phyloP scores from a whole-genome alignment of 768 basidiomycete genomes.

The Candolleomyces aberdarensis region DNA sequence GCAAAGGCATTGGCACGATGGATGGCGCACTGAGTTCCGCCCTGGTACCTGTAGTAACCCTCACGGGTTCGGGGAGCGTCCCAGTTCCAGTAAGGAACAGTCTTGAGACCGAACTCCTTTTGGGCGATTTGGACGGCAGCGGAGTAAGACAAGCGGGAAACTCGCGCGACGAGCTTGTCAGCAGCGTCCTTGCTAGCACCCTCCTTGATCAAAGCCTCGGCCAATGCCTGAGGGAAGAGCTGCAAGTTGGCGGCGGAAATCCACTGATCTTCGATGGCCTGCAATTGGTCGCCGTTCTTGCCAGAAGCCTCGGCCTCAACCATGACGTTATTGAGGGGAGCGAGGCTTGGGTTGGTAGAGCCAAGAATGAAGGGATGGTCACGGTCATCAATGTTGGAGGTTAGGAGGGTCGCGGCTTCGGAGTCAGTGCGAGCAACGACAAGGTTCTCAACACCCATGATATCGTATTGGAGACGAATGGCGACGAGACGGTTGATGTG shows the following conservation, averaged over 20 bases:
- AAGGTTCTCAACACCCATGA: slow-evolving; percentile 97
- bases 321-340: slow-evolving; percentile 78
- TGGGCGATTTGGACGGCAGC: slow-evolving; percentile 74
- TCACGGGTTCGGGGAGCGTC: slow-evolving; percentile 91
- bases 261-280: slow-evolving; percentile 90
- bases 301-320: slow-evolving; percentile 79
- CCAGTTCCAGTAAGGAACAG: slow-evolving; percentile 90
- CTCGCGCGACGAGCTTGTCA: slow-evolving; percentile 58
- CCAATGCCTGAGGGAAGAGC: slow-evolving; percentile 73
- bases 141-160: slow-evolving; percentile 66
- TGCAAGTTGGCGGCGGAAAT: slow-evolving; percentile 70
- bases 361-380: slow-evolving; percentile 98
- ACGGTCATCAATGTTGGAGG: slow-evolving; percentile 94
- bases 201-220: slow-evolving; percentile 61
- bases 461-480: slow-evolving; percentile 95
- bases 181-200: slow-evolving; percentile 47
- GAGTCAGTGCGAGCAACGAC: slow-evolving; percentile 94
- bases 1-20: slow-evolving; percentile 91
- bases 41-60: slow-evolving; percentile 96
- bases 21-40: slow-evolving; percentile 92
- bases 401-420: slow-evolving; percentile 95
- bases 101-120: slow-evolving; percentile 70
- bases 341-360: slow-evolving; percentile 69
- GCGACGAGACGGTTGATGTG: slow-evolving; percentile 98
- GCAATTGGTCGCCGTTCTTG: slow-evolving; percentile 74